Base-by-base conservation (phyloP, 2,329 filamentous ascomycete species). In the Hymenoscyphus repandus region DNA sequence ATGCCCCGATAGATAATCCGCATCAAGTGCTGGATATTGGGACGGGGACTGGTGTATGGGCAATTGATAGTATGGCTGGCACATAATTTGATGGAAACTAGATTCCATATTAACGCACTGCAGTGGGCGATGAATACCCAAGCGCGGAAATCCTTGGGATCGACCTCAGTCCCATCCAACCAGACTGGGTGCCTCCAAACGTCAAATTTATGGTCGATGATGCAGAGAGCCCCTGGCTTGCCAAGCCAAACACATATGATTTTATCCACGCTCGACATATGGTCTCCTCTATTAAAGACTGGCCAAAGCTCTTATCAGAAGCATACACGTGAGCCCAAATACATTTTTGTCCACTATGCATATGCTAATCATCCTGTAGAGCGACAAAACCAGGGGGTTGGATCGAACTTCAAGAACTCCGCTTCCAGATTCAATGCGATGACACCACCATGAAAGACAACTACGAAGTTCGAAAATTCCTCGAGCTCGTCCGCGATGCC, bases 221-320 rank as follows among this genome's bases (percentile, higher is more conserved):
- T 50, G 42, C 42, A 33, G 78, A 81, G 60, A 71, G 76, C 18
- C 56, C 63, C 17, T 70, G 69, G 69, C 64, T 79, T 13, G 72
- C 78, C 52, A 72, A 73, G 5, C 61, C 63, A 5, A 73, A 78
- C 49, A 70, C 76, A 45, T 82, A 82, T 49, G 78, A 83, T 62
- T 80, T 79, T 52, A 73, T 83, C 41, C 79, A 82, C 59, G 72
- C 76, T 13, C 72, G 80, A 2, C 73, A 78, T 47, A 75, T 77
- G 2, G 72, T 75, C 22, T 71, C 75, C 66, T 75, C 73, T 1
- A 74, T 82, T 50, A 74, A 72, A 44, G 72, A 81, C 56, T 80
- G 77, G 77, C 69, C 69, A 2, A 68, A 60, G 13, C 62, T 81
- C 12, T 30, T 50, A 1, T 13, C 18, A 18, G 27, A 54, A 30